Evolutionary conservation across 169 alveolate genomes (phyloP), one percentile per base, ranked within the genome.

Genomic region (Hepatocystis sp.): DNA sequence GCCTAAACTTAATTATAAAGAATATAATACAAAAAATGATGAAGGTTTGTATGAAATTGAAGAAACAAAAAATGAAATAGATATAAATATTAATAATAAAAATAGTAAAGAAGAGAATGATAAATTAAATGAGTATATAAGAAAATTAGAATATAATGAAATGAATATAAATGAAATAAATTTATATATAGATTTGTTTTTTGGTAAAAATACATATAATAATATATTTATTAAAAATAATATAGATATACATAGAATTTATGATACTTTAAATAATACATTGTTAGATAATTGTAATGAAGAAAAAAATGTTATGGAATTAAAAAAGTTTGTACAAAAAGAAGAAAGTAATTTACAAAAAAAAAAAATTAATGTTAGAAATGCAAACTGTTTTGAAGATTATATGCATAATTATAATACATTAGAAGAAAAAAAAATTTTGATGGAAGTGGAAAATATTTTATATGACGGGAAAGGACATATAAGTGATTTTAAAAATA

Each of bases 61-160:
- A 25, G 61, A 40, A 64, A 8, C 19, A 2, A 64, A 71, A 58
- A n/a, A n/a, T n/a, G 67, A 71, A 34, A 36, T 71, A 23, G 58
- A 71, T 36, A 58, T 71, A 42, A 44, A 71, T 44, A 71, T 71
- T 0, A 64, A 71, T 40, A 71, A 71, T 36, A 56, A 71, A 58
- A 71, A 71, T 39, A 17, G 78, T 1, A 71, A 71, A 32, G 86
- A 71, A 44, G 86, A 71, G 58, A 60, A 71, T 55, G 86, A 56
- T 10, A 30, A 28, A 46, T 58, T 71, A 49, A 64, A 71, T 63
- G 67, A 44, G 17, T 71, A 71, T 13, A 58, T 71, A 5, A 27
- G 58, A 28, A 71, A 56, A 40, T 3, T 71, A 39, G 86, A 71
- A 42, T 56, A 28, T 49, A 71, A 71, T 28, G 58, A 71, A 0